Base-by-base conservation (phyloP, 2,329 filamentous ascomycete genomes). In the Emergomyces pasteurianus region DNA sequence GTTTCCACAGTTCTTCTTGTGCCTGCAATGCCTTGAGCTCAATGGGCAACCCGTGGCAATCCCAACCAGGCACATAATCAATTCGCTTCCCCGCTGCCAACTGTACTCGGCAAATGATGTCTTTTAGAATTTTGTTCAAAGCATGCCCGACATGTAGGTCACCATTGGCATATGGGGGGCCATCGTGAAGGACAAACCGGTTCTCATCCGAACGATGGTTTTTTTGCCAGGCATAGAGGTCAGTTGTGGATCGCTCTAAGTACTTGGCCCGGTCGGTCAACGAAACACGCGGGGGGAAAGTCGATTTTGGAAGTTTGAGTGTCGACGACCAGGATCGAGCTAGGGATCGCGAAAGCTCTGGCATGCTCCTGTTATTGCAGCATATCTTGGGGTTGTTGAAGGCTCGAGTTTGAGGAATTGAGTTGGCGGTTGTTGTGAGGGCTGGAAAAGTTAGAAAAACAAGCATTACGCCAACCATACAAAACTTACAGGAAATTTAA, bases 21-120 rank as follows among this genome's bases (percentile, higher is more conserved):
- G 75, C 70, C 67, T 88, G 88, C 18, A 99, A 81, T 28, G 92
- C 94, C 76, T 97, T 99, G 68, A 97, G 82, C 79, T 99, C 94
- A 70, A 99, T 99, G 0, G 94, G 94, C 56, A 99, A 81, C 0
- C 94, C 94, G 78, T 99, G 94, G 66, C 94, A 99, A 72, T 99
- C 95, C 94, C 94, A 99, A 53, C 94, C 92, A 1, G 94, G 94
- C 18, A 91, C 80, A 70, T 95, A 99, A 46, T 85, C 80, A 40
- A 97, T 86, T 64, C 84, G 81, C 66, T 83, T 86, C 21, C 90
- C 94, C 70, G 87, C 82, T 63, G 89, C 85, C 63, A 97, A 78
- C 76, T 96, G 86, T 63, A 87, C 85, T 47, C 94, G 84, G 67
- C 91, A 81, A 63, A 95, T 89, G 69, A 97, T 89, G 75, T 99